Evolutionary conservation across 2,329 filamentous ascomycete species (phyloP).

Genomic region (Colletotrichum sp.): DNA sequence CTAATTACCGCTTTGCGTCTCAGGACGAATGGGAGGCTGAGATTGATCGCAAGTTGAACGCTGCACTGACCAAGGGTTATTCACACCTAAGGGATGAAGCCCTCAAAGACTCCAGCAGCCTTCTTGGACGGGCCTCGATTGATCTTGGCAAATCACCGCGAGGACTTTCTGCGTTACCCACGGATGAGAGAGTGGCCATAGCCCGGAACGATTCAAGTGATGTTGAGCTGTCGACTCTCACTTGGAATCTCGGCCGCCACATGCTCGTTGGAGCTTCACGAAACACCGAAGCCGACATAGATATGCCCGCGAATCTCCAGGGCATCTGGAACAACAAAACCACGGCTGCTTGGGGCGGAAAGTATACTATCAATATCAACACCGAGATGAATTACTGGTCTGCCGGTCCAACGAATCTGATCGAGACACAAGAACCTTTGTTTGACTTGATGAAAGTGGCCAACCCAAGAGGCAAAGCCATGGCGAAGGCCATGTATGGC

Average conservation of each 20-base stretch:
- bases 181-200: conserved; percentile 7
- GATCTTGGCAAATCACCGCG: conserved; percentile 20
- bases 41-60: conserved; percentile 27
- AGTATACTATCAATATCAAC: conserved; percentile 50
- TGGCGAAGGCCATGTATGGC: conserved; percentile 40
- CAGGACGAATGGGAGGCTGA: conserved; percentile 25
- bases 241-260: conserved; percentile 37
- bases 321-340: conserved; percentile 39
- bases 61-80: conserved; percentile 25
- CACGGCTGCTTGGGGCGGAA: conserved; percentile 41
- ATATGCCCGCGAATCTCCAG: conserved; percentile 37
- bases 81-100: conserved; percentile 16
- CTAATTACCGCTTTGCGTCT: conserved; percentile 27
- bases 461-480: conserved; percentile 33
- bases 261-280: conserved; percentile 31
- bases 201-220: conserved; percentile 25
- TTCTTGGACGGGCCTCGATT: conserved; percentile 25
- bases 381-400: conserved; percentile 47
- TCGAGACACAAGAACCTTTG: conserved; percentile 44
- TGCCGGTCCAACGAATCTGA: conserved; percentile 32
- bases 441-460: conserved; percentile 40
- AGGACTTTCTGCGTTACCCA: background rate
- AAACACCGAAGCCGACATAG: conserved; percentile 21
- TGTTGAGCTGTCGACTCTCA: conserved; percentile 28
- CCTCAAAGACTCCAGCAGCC: conserved; percentile 25